phyloP scores from a whole-genome alignment of 2,329 filamentous ascomycete species.

The Sclerotinia borealis region DNA sequence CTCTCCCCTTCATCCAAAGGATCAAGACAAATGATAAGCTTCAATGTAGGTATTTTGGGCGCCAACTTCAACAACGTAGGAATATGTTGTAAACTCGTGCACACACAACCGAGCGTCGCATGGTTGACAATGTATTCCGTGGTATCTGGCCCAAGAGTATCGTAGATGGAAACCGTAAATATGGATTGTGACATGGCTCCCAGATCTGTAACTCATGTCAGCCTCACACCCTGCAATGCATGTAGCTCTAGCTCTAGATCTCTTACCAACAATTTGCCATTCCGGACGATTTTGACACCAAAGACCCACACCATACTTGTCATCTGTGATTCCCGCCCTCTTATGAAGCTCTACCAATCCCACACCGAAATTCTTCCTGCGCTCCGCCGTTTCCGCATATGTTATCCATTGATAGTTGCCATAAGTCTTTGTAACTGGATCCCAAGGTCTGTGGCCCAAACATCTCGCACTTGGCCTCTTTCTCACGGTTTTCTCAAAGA shows the following conservation, averaged over 20 bases:
- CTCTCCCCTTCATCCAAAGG: constrained; percentile 74
- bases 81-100: constrained; percentile 74
- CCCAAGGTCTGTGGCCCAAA: constrained; percentile 76
- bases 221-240: not conserved
- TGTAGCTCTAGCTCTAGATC: not conserved
- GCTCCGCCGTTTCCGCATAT: constrained; percentile 71
- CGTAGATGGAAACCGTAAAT: constrained; percentile 90
- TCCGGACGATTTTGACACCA: constrained; percentile 86
- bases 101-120: constrained; percentile 66
- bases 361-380: constrained; percentile 77
- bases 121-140: constrained; percentile 97
- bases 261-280: constrained; percentile 74
- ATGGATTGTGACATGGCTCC: constrained; percentile 81
- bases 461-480: constrained; percentile 62
- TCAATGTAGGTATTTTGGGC: constrained; percentile 70
- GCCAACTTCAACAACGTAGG: constrained; percentile 73
- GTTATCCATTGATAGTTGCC: constrained; percentile 76
- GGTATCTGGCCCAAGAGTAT: constrained; percentile 85
- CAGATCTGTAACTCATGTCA: constrained; percentile 54
- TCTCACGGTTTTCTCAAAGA: constrained; percentile 65
- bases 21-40: constrained; percentile 84
- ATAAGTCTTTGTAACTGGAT: constrained; percentile 65
- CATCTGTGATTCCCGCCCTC: constrained; percentile 57
- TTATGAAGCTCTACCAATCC: constrained; percentile 80
- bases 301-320: constrained; percentile 69